Conservation (phyloP, 345 rosid genomes). For the Garcia nutans region DNA sequence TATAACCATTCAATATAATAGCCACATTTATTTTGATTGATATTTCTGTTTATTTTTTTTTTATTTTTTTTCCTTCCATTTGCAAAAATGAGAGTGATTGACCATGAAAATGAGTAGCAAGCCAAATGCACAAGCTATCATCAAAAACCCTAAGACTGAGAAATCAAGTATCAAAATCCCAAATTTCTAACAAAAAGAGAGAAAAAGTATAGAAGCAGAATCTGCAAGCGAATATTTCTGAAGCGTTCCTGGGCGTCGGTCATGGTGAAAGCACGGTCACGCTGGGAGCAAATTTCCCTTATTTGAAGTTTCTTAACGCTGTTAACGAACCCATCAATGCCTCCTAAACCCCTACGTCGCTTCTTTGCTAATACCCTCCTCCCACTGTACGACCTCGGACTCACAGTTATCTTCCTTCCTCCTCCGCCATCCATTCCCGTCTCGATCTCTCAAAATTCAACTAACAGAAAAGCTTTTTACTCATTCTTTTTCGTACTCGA, state of each 20-base stretch:
- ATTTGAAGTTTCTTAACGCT: slow-evolving; percentile 84
- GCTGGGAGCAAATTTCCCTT: slow-evolving; percentile 70
- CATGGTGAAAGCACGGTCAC: slow-evolving; percentile 71
- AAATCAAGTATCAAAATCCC: not conserved
- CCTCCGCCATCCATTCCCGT: not conserved
- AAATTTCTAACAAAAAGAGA: not conserved
- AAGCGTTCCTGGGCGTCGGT: slow-evolving; percentile 80
- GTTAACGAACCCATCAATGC: slow-evolving; percentile 56
- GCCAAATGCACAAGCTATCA: too few relatives aligned
- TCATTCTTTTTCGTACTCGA: too few relatives aligned
- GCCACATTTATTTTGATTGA: too few relatives aligned
- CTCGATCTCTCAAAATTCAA: too few relatives aligned
- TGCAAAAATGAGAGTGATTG: too few relatives aligned
- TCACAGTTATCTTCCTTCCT: slow-evolving; percentile 81
- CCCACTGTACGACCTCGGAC: slow-evolving; percentile 74
- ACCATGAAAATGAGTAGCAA: too few relatives aligned
- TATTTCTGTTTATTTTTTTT: too few relatives aligned
- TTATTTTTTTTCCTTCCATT: too few relatives aligned
- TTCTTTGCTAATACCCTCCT: slow-evolving; percentile 60
- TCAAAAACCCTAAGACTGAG: too few relatives aligned
- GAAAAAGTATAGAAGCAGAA: not conserved
- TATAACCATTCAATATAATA: too few relatives aligned
- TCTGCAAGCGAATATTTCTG: slow-evolving; percentile 70
- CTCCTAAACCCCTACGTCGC: slow-evolving; percentile 6
- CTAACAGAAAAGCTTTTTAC: too few relatives aligned